These are phyloP conservation scores for Trichosporon faecale DNA, from an alignment of 1,284 basidiomycete species.

Conservation along the genomic window DNA sequence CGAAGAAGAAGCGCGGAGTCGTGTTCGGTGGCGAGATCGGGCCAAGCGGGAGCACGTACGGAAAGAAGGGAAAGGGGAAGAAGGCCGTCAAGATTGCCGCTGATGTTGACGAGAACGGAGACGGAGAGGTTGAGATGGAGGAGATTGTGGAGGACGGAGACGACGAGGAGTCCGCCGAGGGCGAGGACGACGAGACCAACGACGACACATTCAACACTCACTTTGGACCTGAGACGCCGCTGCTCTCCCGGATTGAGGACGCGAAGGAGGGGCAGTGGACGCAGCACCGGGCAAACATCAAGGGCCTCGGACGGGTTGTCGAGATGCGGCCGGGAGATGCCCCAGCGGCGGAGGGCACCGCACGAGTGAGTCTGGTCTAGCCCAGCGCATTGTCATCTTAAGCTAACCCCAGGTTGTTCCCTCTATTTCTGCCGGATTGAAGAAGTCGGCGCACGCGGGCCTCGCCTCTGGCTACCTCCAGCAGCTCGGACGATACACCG, in stretches of 20 bases:
- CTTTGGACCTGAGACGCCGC: slow-evolving; percentile 41
- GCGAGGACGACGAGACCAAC: slow-evolving; percentile 13
- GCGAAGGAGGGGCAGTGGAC: slow-evolving; percentile 41
- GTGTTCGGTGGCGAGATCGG: slow-evolving; percentile 50
- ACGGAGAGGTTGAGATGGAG: slow-evolving; percentile 18
- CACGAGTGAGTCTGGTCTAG: slow-evolving; percentile 47
- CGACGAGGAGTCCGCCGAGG: slow-evolving; percentile 22
- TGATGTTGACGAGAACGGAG: slow-evolving; percentile 21
- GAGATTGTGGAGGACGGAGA: slow-evolving; percentile 27
- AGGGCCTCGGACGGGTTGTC: slow-evolving; percentile 58
- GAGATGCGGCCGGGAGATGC: slow-evolving; percentile 57
- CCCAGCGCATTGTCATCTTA: too few relatives aligned
- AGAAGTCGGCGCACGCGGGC: slow-evolving; percentile 22
- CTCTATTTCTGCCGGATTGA: slow-evolving; percentile 56
- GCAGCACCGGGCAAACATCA: slow-evolving; percentile 25
- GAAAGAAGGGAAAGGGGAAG: slow-evolving; percentile 29
- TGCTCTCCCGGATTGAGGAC: slow-evolving; percentile 32
- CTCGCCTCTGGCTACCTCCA: slow-evolving; percentile 64
- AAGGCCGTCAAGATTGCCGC: slow-evolving; percentile 22
- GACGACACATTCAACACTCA: slow-evolving; percentile 51
- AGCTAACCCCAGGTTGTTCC: slow-evolving; percentile 55
- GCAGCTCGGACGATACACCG: slow-evolving; percentile 58
- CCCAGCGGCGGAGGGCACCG: slow-evolving; percentile 30
- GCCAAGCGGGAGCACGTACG: slow-evolving; percentile 46
- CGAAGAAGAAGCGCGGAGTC: slow-evolving; percentile 43